Base-by-base conservation (phyloP, 139 green algal genomes). In the Chlamydomonas asymmetrica region DNA sequence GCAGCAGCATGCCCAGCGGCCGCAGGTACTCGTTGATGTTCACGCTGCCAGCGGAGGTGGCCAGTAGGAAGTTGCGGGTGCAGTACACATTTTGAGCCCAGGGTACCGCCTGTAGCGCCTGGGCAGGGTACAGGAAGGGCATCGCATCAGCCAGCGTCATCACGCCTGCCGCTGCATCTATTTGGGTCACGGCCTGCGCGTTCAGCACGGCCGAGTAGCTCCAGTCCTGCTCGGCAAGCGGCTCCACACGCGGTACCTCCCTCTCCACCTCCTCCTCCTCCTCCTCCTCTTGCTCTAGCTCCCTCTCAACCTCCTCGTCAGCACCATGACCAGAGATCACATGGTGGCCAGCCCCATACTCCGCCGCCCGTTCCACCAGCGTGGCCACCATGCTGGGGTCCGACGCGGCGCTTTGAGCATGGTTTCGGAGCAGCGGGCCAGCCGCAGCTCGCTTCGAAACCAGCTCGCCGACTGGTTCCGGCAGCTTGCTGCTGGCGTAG, bases 281-380 rank as follows among this genome's bases (percentile, higher is more conserved):
- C 71, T 89, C 79, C 69, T 88, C 79, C 63, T 91, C 79, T 22
- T 62, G 60, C 74, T 84, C 63, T 63, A 81, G 57, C 82, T 87
- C 80, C 32, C 80, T 34, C 71, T 90, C 85, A 63, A 74, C 82
- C 77, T 88, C 80, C 64, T 88, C 77, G 41, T 82, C 74, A 22
- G 63, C 54, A 0, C 48, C 40, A 8, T 50, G n/a, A 40, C 80
- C 69, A 52, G 69, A 39, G 45, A 52, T 52, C 0, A 52, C 45
- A 16, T 52, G 18, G 18, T 52, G 18, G 9, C 34, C 13, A 3
- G n/a, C 0, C 6, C 20, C 20, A 16, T 52, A 52, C 45, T 52
- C 18, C 13, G 45, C 13, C 45, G 18, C 45, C 13, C 1, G 45
- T 16, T 13, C 13, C 13, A 16, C 45, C 0, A 52, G 13, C 45